Conservation (phyloP, 2,329 filamentous ascomycete species). For the Cordyceps cicadae region DNA sequence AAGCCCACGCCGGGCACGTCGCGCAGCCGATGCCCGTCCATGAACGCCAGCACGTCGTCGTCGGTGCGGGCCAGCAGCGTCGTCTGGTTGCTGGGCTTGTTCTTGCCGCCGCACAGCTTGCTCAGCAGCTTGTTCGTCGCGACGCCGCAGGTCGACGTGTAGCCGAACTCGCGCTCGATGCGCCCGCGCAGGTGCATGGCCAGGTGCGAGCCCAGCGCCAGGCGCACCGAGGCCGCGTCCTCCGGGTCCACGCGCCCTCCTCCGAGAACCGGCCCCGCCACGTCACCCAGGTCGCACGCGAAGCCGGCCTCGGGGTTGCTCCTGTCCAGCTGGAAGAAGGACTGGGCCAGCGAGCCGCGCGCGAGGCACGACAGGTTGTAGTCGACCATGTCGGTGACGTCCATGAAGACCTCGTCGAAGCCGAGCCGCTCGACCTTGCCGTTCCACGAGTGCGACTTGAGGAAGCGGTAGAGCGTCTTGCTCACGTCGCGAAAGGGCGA, state of each 20-base stretch:
- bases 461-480: conserved; percentile 67
- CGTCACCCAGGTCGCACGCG: conserved; percentile 58
- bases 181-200: conserved; percentile 63
- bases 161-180: conserved; percentile 69
- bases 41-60: conserved; percentile 53
- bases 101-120: conserved; percentile 73
- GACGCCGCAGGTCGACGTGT: conserved; percentile 81
- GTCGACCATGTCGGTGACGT: conserved; percentile 77
- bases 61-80: conserved; percentile 63
- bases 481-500: conserved; percentile 78
- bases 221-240: conserved; percentile 44
- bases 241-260: conserved; percentile 22
- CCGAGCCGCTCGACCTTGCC: conserved; percentile 71
- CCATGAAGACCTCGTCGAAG: conserved; percentile 75
- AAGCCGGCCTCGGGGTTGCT: conserved; percentile 76
- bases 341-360: conserved; percentile 49
- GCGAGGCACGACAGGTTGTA: conserved; percentile 74
- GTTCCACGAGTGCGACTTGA: conserved; percentile 70
- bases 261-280: conserved; percentile 53
- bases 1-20: conserved; percentile 80
- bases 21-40: conserved; percentile 68
- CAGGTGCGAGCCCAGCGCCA: conserved; percentile 74
- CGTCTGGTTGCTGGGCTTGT: conserved; percentile 86
- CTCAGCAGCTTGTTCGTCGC: conserved; percentile 79
- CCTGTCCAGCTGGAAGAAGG: conserved; percentile 72